These are phyloP conservation scores for Erythrophleum fordii DNA, from an alignment of 306 rosid species.

Conservation along the genomic window DNA sequence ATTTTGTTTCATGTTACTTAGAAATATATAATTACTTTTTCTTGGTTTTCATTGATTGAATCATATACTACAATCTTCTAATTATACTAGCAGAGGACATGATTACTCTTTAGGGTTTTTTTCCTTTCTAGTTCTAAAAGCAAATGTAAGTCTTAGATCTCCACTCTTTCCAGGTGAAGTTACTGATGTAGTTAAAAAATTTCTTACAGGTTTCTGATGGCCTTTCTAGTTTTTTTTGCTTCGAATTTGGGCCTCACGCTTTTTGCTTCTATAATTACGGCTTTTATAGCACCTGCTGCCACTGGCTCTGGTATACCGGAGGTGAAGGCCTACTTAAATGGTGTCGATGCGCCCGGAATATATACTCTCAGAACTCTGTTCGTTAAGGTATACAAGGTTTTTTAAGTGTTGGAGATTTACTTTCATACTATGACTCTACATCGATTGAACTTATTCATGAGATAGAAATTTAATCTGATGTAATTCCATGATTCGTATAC, in stretches of 20 bases:
- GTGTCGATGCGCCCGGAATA: slow-evolving; percentile 92
- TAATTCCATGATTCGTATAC: not conserved
- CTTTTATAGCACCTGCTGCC: slow-evolving; percentile 81
- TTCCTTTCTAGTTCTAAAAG: not conserved
- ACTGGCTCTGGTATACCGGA: slow-evolving; percentile 96
- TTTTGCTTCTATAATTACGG: slow-evolving; percentile 71
- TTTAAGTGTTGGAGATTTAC: slow-evolving; percentile 6
- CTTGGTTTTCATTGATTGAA: not conserved
- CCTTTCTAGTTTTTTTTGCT: slow-evolving; percentile 65
- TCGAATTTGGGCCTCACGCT: slow-evolving; percentile 79
- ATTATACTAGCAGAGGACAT: not conserved
- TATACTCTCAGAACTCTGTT: slow-evolving; percentile 62
- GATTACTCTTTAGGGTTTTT: not conserved
- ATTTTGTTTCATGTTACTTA: not conserved
- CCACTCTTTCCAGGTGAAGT: not conserved
- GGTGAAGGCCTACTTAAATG: slow-evolving; percentile 95
- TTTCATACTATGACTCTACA: not conserved
- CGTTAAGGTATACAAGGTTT: slow-evolving; percentile 63
- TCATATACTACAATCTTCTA: not conserved
- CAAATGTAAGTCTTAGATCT: slow-evolving; percentile 7
- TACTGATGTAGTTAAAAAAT: slow-evolving; percentile 33
- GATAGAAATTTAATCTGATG: slow-evolving; percentile 4
- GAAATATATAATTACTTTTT: not conserved
- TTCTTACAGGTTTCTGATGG: slow-evolving; percentile 65
- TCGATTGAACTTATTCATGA: not conserved